phyloP scores from a whole-genome alignment of 2,329 filamentous ascomycete species.

The Fusarium goolgardi region DNA sequence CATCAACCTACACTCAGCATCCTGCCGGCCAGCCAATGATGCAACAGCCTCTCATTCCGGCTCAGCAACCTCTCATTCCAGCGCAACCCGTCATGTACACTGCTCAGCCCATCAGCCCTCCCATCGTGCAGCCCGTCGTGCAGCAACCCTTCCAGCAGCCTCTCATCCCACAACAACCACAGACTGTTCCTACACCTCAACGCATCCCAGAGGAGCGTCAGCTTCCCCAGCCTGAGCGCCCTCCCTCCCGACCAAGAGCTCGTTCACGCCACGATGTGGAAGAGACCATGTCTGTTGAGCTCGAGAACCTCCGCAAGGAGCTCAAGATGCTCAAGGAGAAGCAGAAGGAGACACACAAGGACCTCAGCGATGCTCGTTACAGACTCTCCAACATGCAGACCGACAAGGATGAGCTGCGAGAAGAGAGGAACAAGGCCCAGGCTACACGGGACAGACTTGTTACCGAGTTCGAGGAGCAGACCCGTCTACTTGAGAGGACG shows the following conservation, averaged over 20 bases:
- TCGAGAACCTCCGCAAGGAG: conserved; percentile 42
- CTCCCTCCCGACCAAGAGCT: conserved; percentile 32
- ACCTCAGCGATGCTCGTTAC: conserved; percentile 43
- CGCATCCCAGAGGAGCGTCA: conserved; percentile 36
- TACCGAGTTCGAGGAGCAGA: conserved; percentile 37
- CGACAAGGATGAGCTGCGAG: conserved; percentile 45
- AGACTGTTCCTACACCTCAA: conserved; percentile 16
- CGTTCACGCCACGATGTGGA: conserved; percentile 42
- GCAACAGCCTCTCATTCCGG: conserved; percentile 31
- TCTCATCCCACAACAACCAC: conserved; percentile 29
- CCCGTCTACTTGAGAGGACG: conserved; percentile 28
- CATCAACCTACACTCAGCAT: conserved; percentile 29
- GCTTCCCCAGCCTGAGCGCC: conserved; percentile 25
- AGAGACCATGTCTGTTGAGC: conserved; percentile 33
- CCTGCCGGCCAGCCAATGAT: conserved; percentile 34
- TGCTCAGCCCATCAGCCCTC: conserved; percentile 31
- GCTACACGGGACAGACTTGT: conserved; percentile 40
- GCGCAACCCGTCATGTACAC: conserved; percentile 28
- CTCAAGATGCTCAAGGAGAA: conserved; percentile 39
- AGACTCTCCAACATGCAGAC: conserved; percentile 41
- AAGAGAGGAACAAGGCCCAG: conserved; percentile 43
- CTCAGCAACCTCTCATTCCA: conserved; percentile 29
- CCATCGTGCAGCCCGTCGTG: conserved; percentile 25
- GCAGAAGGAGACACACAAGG: conserved; percentile 40
- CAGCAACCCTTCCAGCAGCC: conserved; percentile 30